Evolutionary conservation across 2,329 filamentous ascomycete species (phyloP), one percentile per base, ranked within the genome.

Genomic region (Hymenoscyphus scutula): DNA sequence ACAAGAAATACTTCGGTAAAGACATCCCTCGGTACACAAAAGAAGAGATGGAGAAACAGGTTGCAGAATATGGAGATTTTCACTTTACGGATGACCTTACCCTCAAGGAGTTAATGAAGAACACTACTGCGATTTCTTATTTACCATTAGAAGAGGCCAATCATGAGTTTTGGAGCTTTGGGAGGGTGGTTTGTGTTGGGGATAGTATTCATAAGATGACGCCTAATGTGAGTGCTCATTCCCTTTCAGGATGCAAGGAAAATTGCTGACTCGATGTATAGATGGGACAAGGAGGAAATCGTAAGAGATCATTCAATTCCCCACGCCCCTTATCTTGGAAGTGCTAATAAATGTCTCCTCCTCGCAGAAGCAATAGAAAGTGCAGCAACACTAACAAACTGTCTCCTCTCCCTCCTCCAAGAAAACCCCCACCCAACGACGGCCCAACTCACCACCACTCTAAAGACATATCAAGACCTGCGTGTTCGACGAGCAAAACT

Each of bases 251-350:
- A 27, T 19, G 23, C 25, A 6, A 8, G 17, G 17, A 5, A 1
- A 3, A 19, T 2, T 29, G 23, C 56, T 58, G 51, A 58, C 2
- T 38, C 13, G 8, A 19, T 23, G 10, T 2, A 38, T 23, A 66
- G 64, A 45, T 62, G 23, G 77, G 77, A 8, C 76, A 77, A 68
- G 77, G 77, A 0, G 77, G 74, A 17, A 79, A 79, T 64, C 71
- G 56, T 58, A 58, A 45, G 34, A 45, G 1, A 23, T 7, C n/a
- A n/a, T 23, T 17, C 4, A n/a, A 17, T 13, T 11, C 15, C 10
- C 38, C 2, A n/a, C 17, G 29, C 19, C 11, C n/a, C n/a, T n/a
- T n/a, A n/a, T n/a, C n/a, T n/a, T n/a, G n/a, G 10, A 48, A 23
- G 8, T 48, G 23, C n/a, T 19, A 23, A 48, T 6, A 45, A 23